These are phyloP conservation scores for Tetracladium setigerum DNA, from an alignment of 495 filamentous ascomycete species.

Conservation along the genomic window DNA sequence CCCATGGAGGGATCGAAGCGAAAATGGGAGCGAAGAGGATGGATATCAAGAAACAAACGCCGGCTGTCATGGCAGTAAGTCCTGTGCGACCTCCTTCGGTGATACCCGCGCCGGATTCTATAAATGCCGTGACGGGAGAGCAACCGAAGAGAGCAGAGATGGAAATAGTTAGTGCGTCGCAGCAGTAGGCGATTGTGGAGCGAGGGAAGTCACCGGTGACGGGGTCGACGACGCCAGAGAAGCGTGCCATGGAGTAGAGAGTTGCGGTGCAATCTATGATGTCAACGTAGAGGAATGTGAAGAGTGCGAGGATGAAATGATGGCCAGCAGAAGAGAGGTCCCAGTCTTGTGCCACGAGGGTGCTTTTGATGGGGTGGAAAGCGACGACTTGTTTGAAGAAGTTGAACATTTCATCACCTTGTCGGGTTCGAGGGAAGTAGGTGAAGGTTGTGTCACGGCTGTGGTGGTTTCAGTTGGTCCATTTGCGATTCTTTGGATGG, in stretches of 20 bases:
- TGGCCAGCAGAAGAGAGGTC: conserved; percentile 46
- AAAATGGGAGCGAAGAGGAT: conserved; percentile 82
- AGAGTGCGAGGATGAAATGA: conserved; percentile 65
- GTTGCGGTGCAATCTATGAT: conserved; percentile 61
- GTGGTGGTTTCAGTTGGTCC: neutral
- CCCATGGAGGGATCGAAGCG: conserved; percentile 78
- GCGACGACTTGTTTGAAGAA: conserved; percentile 75
- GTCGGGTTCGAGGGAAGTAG: conserved; percentile 63
- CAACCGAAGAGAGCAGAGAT: conserved; percentile 68
- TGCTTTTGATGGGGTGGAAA: conserved; percentile 69
- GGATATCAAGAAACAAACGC: conserved; percentile 67
- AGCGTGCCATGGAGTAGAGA: conserved; percentile 76
- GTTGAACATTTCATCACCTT: conserved; percentile 57
- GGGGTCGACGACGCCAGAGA: conserved; percentile 55
- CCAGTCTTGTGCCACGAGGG: conserved; percentile 60
- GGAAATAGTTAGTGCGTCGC: conserved; percentile 59
- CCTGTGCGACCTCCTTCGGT: conserved; percentile 76
- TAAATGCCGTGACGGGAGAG: conserved; percentile 73
- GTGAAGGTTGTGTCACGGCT: conserved; percentile 63
- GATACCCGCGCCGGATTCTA: conserved; percentile 78
- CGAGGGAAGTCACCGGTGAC: conserved; percentile 58
- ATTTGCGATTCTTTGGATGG: neutral
- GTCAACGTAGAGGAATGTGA: conserved; percentile 84
- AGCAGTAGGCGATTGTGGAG: conserved; percentile 59
- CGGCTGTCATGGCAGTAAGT: conserved; percentile 65